These are phyloP conservation scores for Paspalum notatum DNA, from an alignment of 176 grass and related monocot genomes.

Conservation along the genomic window DNA sequence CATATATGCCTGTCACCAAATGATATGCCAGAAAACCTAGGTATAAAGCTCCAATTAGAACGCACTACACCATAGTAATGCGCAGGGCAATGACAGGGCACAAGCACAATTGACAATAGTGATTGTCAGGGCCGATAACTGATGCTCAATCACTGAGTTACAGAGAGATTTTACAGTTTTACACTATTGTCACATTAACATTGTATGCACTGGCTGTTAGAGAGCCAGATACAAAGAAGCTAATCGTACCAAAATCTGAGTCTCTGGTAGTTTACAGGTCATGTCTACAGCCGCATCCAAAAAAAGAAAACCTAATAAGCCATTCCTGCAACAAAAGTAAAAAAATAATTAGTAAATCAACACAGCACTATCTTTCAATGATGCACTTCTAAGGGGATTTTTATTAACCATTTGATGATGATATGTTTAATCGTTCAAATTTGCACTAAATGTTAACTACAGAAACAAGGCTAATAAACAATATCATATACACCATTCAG, in stretches of 20 bases:
- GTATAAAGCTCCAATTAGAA: constrained; percentile 7
- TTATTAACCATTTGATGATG: constrained; percentile 9
- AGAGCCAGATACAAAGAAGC: constrained; percentile 19
- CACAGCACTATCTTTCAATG: background rate
- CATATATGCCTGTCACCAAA: constrained; percentile 28
- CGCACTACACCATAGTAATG: background rate
- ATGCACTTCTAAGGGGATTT: background rate
- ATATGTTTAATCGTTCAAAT: background rate
- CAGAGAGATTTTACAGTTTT: constrained; percentile 49
- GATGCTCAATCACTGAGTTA: constrained; percentile 48
- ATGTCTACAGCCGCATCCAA: constrained; percentile 48
- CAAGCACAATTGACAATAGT: constrained; percentile 22
- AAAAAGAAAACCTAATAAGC: constrained; percentile 40
- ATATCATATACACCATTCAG: background rate
- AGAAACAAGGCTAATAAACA: background rate
- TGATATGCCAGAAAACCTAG: constrained; percentile 18
- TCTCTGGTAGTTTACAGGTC: constrained; percentile 58
- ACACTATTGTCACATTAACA: constrained; percentile 51
- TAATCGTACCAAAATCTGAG: constrained; percentile 58
- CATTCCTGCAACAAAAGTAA: constrained; percentile 40
- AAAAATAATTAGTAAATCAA: constrained; percentile 24
- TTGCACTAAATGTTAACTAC: background rate
- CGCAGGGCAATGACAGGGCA: constrained; percentile 4
- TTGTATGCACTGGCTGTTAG: constrained; percentile 40
- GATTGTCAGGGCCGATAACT: constrained; percentile 32